Percentiles rank a stretch among this genome's conserved stretches.
Evolutionary conservation across 179 eudicot genomes (phyloP).

Genomic region (Beta lomatogona): DNA sequence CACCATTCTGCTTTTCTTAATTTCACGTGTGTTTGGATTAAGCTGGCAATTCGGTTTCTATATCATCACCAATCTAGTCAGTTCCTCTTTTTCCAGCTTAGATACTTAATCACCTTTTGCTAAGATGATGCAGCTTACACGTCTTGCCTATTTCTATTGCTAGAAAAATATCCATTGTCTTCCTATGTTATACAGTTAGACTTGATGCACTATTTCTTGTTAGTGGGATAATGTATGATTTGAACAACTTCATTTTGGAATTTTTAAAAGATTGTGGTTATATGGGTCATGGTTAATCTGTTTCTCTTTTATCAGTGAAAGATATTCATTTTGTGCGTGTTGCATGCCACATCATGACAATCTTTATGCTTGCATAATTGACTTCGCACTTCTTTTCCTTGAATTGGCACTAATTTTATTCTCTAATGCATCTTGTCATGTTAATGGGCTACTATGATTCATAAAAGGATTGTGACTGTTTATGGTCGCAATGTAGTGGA

Average conservation of each 20-base stretch:
- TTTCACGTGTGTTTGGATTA: neutral
- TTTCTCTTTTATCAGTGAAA: neutral
- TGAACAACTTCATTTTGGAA: neutral
- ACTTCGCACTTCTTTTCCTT: no score
- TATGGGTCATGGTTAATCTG: neutral
- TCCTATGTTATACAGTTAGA: neutral
- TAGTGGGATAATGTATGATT: neutral
- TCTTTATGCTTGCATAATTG: neutral
- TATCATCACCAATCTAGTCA: neutral
- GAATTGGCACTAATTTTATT: no score
- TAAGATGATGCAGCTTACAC: neutral
- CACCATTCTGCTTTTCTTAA: neutral
- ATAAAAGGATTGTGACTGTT: no score
- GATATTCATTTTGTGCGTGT: neutral
- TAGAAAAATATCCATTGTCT: neutral
- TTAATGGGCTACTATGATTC: no score
- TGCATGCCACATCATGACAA: neutral
- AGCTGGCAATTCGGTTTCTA: neutral
- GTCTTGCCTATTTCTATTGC: neutral
- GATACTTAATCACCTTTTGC: neutral
- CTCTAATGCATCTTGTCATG: no score
- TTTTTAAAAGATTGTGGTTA: neutral
- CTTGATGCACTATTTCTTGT: neutral
- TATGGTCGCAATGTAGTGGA: no score
- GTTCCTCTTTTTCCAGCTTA: neutral